Evolutionary conservation across 768 basidiomycete genomes (phyloP), one percentile per base, ranked within the genome.

Genomic region (Psilocybe cubensis): DNA sequence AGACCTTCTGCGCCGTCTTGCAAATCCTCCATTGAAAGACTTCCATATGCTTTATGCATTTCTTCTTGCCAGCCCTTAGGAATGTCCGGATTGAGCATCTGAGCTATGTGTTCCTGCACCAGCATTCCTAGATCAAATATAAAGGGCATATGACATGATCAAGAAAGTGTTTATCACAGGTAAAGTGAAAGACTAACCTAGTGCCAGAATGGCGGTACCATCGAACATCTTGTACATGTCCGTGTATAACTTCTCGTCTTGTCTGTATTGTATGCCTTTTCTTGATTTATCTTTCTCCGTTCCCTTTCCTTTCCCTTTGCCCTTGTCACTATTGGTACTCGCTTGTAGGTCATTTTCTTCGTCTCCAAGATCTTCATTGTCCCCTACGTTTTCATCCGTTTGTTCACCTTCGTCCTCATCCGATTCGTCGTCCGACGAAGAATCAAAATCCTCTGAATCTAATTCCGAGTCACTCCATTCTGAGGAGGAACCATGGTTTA

Each of bases 181-280:
- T 57, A 33, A 50, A 29, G 1, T 23, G 23, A 45, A n/a, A 18
- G 20, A 72, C 79, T 21, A 29, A 90, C 91, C 88, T 59, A 92
- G 77, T 3, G 83, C 88, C 70, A 92, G 76, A 42, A 92, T 77
- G 3, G 88, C 87, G 9, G 87, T 85, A 3, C 91, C 91, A 62
- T 91, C 87, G 59, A 91, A 76, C 3, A 82, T 76, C 64, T 81
- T 88, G 68, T 91, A 92, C 91, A 92, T 92, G 61, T 90, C 87
- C 59, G 76, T 73, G 25, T 72, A 68, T 27, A 74, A 45, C 25
- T 68, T 57, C 52, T 63, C 57, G 56, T 64, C 35, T n/a, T 64
- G 52, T 61, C 60, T 61, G 4, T 53, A 51, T 20, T 64, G 54
- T 61, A 61, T 61, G 4, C 55, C 51, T 46, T 60, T 42, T 27